Evolutionary conservation across 2,329 filamentous ascomycete genomes (phyloP), one percentile per base, ranked within the genome.

Genomic region (Colletotrichum eleusines): DNA sequence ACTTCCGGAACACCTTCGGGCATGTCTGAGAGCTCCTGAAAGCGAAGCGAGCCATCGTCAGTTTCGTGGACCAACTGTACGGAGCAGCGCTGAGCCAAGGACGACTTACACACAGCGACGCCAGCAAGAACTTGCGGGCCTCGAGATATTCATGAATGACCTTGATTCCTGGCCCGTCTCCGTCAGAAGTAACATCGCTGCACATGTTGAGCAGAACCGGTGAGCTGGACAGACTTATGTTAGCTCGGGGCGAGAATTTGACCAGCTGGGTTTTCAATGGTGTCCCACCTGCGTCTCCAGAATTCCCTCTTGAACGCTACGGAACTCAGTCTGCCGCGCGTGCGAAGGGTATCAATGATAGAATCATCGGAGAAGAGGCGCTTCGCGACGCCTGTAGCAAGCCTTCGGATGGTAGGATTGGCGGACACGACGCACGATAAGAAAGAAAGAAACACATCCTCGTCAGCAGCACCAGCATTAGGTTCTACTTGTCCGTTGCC

Each of bases 141-240:
- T 87, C 84, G 6, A 91, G 79, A 74, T 89, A 91, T 46, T 84
- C 83, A 74, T 87, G 84, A 51, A 91, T 84, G 9, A 82, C 81
- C 70, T 78, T 80, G 8, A 89, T 77, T 11, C 82, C 80, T 9
- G 79, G 73, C n/a, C 83, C 80, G 46, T 84, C 81, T 23, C 81
- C 82, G 26, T 84, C 80, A 20, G 82, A 76, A 53, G 78, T 79
- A 58, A 87, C 81, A 61, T 81, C 81, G 57, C 88, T 86, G 66
- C 86, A 88, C 73, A 89, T 80, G 12, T 80, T 80, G 23, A 84
- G 81, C 26, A 89, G 74, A 14, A 71, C 64, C 40, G 85, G 35
- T 81, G 78, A 20, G 83, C 84, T 79, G 83, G 51, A 75, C 77
- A 11, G 78, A 81, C 66, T 78, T 80, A 40, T 9, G 46, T 59